Percentiles rank a stretch among this genome's conserved stretches.
Evolutionary conservation across 2,329 filamentous ascomycete species (phyloP).

Genomic region (Xylariaceae sp.): DNA sequence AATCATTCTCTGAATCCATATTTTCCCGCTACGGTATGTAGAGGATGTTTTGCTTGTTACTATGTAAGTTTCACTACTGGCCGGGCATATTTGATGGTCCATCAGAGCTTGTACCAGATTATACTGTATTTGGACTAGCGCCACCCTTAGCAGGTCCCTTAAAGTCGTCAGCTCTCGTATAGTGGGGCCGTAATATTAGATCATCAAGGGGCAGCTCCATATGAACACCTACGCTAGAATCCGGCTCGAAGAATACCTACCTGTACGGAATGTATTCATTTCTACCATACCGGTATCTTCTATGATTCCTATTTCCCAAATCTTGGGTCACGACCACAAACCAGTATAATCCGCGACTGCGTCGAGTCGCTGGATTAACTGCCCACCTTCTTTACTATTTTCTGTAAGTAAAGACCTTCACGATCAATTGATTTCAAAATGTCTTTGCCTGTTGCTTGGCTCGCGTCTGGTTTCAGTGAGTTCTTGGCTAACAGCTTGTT

Average conservation of each 20-base stretch:
- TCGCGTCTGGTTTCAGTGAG: neutral
- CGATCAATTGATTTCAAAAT: neutral
- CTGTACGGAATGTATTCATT: neutral
- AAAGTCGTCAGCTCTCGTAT: too few relatives aligned
- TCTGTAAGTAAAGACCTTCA: conserved; percentile 10
- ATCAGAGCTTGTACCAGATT: too few relatives aligned
- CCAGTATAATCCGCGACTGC: conserved; percentile 8
- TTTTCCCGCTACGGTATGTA: too few relatives aligned
- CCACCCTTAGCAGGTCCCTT: too few relatives aligned
- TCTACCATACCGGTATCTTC: neutral
- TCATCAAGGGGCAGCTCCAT: neutral
- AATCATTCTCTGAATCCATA: too few relatives aligned
- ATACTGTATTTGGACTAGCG: too few relatives aligned
- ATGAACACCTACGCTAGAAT: conserved; percentile 1
- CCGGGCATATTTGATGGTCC: too few relatives aligned
- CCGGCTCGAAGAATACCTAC: neutral
- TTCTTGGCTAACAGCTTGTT: conserved; percentile 1
- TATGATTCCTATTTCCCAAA: conserved; percentile 1
- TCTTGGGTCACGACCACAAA: conserved; percentile 10
- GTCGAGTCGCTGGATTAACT: conserved; percentile 12
- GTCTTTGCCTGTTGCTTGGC: neutral
- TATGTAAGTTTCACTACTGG: too few relatives aligned
- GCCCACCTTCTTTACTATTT: conserved; percentile 4
- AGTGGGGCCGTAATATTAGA: too few relatives aligned
- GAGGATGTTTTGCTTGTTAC: too few relatives aligned